Evolutionary conservation across 139 green algal species (phyloP).

Genomic region (Micractinium conductrix): DNA sequence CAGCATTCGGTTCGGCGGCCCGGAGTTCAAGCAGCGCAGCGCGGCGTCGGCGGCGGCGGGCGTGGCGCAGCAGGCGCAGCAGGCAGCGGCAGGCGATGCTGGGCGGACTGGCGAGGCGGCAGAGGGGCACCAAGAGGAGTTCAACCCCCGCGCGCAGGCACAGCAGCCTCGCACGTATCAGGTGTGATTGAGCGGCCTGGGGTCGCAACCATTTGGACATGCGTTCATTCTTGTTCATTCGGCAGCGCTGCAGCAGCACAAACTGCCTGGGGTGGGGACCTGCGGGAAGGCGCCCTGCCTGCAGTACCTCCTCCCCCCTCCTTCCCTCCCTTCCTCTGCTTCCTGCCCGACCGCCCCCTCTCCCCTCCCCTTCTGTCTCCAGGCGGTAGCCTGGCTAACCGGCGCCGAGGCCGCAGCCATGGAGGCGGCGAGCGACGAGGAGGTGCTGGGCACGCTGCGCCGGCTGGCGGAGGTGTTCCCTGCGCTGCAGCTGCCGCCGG

Average conservation of each 20-base stretch:
- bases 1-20: slow-evolving; percentile 32
- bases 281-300: too few relatives aligned
- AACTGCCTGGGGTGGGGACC: too few relatives aligned
- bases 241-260: too few relatives aligned
- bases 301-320: too few relatives aligned
- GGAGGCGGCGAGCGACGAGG: slow-evolving; percentile 22
- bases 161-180: background rate
- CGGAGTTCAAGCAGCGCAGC: slow-evolving; percentile 30
- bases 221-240: too few relatives aligned
- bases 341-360: too few relatives aligned
- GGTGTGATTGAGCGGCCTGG: too few relatives aligned
- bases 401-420: slow-evolving; percentile 16
- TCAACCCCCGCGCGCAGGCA: background rate
- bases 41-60: too few relatives aligned
- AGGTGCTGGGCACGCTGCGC: slow-evolving; percentile 23
- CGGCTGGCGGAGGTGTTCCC: background rate
- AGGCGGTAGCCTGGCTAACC: slow-evolving; percentile 12
- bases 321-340: too few relatives aligned
- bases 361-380: too few relatives aligned
- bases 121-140: background rate
- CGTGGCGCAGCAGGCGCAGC: background rate
- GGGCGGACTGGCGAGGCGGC: background rate
- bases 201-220: too few relatives aligned
- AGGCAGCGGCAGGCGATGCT: background rate
- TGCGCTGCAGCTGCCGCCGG: background rate